Percentiles rank a stretch among this genome's conserved stretches.
These are phyloP conservation scores for Colletotrichum sp. DNA, from an alignment of 2,329 filamentous ascomycete species.

Conservation along the genomic window DNA sequence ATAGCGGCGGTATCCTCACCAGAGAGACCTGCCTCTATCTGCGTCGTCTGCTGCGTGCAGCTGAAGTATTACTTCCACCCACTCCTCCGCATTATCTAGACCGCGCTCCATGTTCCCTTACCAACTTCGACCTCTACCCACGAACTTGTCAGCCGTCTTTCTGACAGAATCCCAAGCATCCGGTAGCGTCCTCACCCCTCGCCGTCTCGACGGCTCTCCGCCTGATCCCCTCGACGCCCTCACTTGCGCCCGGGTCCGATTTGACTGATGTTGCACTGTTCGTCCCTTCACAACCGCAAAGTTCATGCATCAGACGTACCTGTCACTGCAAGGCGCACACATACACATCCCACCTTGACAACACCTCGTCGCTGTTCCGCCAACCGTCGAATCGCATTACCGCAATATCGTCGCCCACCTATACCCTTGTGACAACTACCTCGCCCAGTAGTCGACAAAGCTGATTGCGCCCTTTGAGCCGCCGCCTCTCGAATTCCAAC, in stretches of 20 bases:
- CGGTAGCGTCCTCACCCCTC: neutral
- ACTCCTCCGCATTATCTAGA: slow-evolving; percentile 12
- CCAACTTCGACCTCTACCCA: neutral
- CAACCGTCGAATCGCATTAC: neutral
- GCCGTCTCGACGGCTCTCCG: neutral
- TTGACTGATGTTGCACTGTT: slow-evolving; percentile 19
- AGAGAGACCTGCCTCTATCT: slow-evolving; percentile 14
- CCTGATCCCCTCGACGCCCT: neutral
- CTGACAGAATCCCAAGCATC: neutral
- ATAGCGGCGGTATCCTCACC: slow-evolving; percentile 15
- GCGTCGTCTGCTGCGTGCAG: slow-evolving; percentile 7
- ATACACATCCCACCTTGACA: slow-evolving; percentile 25
- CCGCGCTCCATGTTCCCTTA: neutral
- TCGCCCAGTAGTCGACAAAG: slow-evolving; percentile 14
- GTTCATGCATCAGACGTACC: slow-evolving; percentile 32
- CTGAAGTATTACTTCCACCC: slow-evolving; percentile 20
- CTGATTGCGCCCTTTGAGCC: neutral
- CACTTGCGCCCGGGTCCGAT: neutral
- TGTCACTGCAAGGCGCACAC: slow-evolving; percentile 23
- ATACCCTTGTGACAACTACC: neutral
- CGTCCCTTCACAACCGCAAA: slow-evolving; percentile 25
- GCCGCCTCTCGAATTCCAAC: neutral
- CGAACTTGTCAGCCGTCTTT: neutral
- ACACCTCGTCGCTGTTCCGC: slow-evolving; percentile 23
- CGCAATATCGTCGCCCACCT: neutral